Conservation (phyloP, 345 rosid genomes). For the Camelina sativa region DNA sequence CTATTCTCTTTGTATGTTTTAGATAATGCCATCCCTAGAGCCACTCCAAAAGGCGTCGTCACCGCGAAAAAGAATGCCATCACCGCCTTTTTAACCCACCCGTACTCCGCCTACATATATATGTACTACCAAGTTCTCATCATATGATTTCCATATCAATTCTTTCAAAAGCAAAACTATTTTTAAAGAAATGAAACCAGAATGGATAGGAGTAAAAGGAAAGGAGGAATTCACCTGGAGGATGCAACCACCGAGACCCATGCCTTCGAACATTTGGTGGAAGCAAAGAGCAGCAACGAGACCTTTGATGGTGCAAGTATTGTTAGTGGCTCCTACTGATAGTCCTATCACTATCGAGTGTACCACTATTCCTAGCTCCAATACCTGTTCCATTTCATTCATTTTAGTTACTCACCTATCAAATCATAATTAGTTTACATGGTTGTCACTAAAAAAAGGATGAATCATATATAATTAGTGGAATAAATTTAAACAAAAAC, state of each 20-base stretch:
- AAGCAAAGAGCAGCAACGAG: slow-evolving; percentile 68
- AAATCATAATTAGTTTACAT: background rate
- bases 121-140: background rate
- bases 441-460: too few species aligned
- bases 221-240: slow-evolving; percentile 47
- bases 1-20: slow-evolving; percentile 55
- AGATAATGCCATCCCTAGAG: slow-evolving; percentile 56
- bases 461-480: too few species aligned
- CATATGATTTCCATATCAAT: background rate
- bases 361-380: slow-evolving; percentile 74
- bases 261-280: slow-evolving; percentile 82
- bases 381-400: slow-evolving; percentile 46
- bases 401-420: background rate
- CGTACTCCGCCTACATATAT: slow-evolving; percentile 34
- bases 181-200: background rate
- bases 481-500: too few species aligned
- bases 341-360: slow-evolving; percentile 77
- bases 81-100: slow-evolving; percentile 33
- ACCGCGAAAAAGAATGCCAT: slow-evolving; percentile 68
- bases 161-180: background rate
- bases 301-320: slow-evolving; percentile 56
- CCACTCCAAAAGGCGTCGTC: slow-evolving; percentile 69
- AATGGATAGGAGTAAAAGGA: background rate
- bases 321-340: slow-evolving; percentile 65
- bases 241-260: slow-evolving; percentile 79